Conservation (phyloP, 768 basidiomycete species). For the Amanita molliuscula region DNA sequence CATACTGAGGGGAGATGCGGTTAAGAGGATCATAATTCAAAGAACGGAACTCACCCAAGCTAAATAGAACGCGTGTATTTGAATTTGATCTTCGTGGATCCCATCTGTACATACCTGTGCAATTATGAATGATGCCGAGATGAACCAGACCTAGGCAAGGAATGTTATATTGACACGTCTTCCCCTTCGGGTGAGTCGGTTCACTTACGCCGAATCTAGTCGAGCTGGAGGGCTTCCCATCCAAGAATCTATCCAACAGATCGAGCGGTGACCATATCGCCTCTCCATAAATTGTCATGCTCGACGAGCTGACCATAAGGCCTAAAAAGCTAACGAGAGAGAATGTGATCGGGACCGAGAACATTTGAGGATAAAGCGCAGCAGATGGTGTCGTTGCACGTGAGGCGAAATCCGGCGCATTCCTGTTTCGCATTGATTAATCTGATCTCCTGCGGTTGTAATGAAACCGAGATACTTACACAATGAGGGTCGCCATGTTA, state of each 20-base stretch:
- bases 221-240: conserved; percentile 47
- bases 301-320: conserved; percentile 74
- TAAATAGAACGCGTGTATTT: neutral
- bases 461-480: conserved; percentile 26
- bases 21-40: neutral
- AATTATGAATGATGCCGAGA: conserved; percentile 68
- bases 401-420: conserved; percentile 71
- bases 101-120: conserved; percentile 40
- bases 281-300: conserved; percentile 64
- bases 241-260: conserved; percentile 57
- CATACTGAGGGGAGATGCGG: conserved; percentile 31
- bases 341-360: conserved; percentile 66
- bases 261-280: conserved; percentile 76
- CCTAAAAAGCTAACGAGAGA: conserved; percentile 70
- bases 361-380: conserved; percentile 54
- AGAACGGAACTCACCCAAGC: conserved; percentile 7
- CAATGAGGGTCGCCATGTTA: conserved; percentile 69
- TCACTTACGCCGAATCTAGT: conserved; percentile 54
- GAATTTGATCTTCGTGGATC: neutral
- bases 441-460: neutral
- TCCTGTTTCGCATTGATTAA: conserved; percentile 25
- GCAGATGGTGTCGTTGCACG: conserved; percentile 46
- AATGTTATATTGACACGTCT: neutral
- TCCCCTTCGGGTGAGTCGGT: neutral
- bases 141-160: conserved; percentile 55